Evolutionary conservation across 2,329 filamentous ascomycete genomes (phyloP).

Genomic region (Colletotrichum filicis): DNA sequence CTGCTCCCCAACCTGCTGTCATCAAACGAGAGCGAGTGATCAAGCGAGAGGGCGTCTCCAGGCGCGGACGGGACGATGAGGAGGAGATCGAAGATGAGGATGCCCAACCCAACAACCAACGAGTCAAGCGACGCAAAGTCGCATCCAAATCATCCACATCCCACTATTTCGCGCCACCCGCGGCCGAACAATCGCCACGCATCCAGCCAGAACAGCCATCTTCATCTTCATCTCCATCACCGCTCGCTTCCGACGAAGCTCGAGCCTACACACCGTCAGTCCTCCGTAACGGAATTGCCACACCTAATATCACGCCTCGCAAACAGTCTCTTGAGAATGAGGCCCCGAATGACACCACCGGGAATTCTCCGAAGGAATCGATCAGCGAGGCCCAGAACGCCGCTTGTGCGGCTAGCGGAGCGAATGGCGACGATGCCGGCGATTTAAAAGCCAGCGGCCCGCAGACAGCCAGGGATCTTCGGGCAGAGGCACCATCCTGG

Average conservation of each 20-base stretch:
- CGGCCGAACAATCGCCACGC: conserved; percentile 1
- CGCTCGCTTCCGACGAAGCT: background rate
- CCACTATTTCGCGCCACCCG: conserved; percentile 23
- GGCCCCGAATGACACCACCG: background rate
- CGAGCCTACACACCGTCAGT: conserved; percentile 2
- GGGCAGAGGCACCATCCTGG: conserved; percentile 26
- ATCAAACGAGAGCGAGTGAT: conserved; percentile 2
- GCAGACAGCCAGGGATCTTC: conserved; percentile 33
- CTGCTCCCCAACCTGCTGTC: background rate
- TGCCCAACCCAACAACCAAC: conserved; percentile 4
- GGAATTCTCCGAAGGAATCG: background rate
- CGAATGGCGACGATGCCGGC: background rate
- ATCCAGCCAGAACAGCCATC: background rate
- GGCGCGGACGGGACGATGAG: conserved; percentile 12
- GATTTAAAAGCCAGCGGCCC: conserved; percentile 33
- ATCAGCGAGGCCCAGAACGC: background rate
- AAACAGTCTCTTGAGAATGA: conserved; percentile 15
- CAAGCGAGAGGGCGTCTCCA: conserved; percentile 14
- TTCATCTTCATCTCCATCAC: conserved; percentile 8
- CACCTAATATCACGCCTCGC: conserved; percentile 20
- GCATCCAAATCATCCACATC: conserved; percentile 23
- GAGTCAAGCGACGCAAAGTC: conserved; percentile 24
- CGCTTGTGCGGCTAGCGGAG: background rate
- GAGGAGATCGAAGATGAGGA: conserved; percentile 12
- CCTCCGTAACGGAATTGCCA: conserved; percentile 18